These are phyloP conservation scores for Pharus latifolius DNA, from an alignment of 176 grass and related monocot species.

Conservation along the genomic window DNA sequence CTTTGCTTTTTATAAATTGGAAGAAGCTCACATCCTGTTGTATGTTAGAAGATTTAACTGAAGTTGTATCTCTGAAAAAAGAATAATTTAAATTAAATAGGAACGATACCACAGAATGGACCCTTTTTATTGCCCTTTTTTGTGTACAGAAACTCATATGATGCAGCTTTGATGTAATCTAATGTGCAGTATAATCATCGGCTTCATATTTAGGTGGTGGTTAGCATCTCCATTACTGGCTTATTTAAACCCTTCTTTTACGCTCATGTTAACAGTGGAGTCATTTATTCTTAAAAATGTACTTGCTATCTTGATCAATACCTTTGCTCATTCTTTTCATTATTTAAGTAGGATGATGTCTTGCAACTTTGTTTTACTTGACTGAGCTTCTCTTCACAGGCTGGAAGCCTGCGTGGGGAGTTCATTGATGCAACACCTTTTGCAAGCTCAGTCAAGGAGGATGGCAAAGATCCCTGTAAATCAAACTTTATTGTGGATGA, in stretches of 20 bases:
- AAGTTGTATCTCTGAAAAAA: not conserved
- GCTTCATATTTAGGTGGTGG: not conserved
- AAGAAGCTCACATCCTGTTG: not conserved
- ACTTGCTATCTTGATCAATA: not conserved
- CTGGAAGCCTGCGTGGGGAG: constrained; percentile 81
- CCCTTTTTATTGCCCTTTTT: not conserved
- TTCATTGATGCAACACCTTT: constrained; percentile 87
- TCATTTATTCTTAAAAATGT: not conserved
- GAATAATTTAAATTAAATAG: constrained; percentile 10
- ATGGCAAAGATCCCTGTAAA: constrained; percentile 15
- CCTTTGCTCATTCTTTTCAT: not conserved
- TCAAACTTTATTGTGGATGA: constrained; percentile 54
- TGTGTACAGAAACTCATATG: not conserved
- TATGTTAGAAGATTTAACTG: constrained; percentile 4
- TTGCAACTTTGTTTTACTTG: not conserved
- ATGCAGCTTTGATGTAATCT: not conserved
- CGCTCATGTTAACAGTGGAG: not conserved
- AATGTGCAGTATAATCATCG: not conserved
- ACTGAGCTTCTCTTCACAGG: constrained; percentile 34
- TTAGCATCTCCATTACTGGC: not conserved
- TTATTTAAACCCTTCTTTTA: constrained; percentile 1
- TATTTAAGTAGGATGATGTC: not conserved
- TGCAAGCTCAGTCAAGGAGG: constrained; percentile 45
- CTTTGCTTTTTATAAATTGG: constrained; percentile 14
- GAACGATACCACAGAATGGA: not conserved